Base-by-base conservation (phyloP, 805 yeast species). In the Cyberlindnera maritima region DNA sequence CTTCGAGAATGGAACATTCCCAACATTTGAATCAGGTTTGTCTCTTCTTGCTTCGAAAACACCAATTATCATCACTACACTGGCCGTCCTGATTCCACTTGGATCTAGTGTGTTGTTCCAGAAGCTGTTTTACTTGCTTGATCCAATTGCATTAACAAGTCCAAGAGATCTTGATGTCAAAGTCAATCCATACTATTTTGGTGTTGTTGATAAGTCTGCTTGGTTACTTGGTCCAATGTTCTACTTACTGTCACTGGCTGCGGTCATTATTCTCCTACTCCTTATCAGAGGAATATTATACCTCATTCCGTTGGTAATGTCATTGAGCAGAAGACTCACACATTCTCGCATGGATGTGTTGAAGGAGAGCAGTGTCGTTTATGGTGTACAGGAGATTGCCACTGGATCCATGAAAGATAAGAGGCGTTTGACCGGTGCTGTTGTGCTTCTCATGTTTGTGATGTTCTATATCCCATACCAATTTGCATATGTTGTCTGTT, bases 401-500 rank as follows among this genome's bases (percentile, higher is more conserved):
- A 36, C 40, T 2, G 46, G 42, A 6, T 39, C 52, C 2, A 17
- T 44, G 20, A 43, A 44, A 17, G 44, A 48, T 4, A 57, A 38
- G 6, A 55, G 60, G 31, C 47, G 62, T 14, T 28, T 52, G 2
- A 11, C 50, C 5, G 56, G 56, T 2, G 36, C 57, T 1, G 2
- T 58, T 1, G 1, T 71, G 0, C 54, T 83, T 12, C 49, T 79
- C 3, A 51, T 70, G 0, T 62, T 74, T 18, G 83, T 85, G 3
- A 69, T 81, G 26, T 65, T 83, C 20, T 85, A 83, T 59, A 67
- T 88, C 13, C 97, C 97, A 0, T 90, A 83, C 59, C 96, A 90
- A 61, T 75, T 89, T 60, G 91, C 88, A 2, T 88, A 76, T 57
- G 68, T 80, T 8, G 73, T 86, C 8, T 74, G 84, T 38, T 69